These are phyloP conservation scores for Paragyromitra xinjiangensis DNA, from an alignment of 495 filamentous ascomycete species.

Conservation along the genomic window DNA sequence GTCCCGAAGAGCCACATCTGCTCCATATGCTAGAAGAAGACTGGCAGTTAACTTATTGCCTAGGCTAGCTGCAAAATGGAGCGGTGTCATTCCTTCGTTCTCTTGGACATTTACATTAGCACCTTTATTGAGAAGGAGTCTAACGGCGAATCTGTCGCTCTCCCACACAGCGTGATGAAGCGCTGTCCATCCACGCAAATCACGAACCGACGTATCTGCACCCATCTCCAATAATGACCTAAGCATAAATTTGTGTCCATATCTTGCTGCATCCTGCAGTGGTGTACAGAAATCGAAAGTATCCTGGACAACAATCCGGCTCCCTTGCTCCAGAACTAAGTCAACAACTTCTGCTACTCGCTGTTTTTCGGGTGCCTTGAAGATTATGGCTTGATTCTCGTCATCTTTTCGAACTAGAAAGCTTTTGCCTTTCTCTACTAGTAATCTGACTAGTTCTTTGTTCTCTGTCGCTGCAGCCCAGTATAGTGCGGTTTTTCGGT, in stretches of 20 bases:
- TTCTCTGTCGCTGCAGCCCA: slow-evolving; percentile 13
- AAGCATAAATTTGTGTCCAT: not conserved
- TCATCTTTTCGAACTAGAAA: not conserved
- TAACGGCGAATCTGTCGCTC: not conserved
- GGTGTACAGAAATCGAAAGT: slow-evolving; percentile 10
- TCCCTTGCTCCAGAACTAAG: not conserved
- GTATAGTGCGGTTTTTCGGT: slow-evolving; percentile 13
- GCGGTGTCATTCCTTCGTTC: not conserved
- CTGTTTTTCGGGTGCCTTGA: not conserved
- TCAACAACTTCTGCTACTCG: not conserved
- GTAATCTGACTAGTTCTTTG: not conserved
- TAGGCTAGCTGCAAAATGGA: slow-evolving; percentile 8
- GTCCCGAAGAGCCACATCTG: not conserved
- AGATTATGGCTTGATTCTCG: not conserved
- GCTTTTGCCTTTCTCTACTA: not conserved
- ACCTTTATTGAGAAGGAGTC: not conserved
- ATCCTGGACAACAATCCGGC: slow-evolving; percentile 1
- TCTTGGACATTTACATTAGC: not conserved
- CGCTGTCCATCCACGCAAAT: slow-evolving; percentile 18
- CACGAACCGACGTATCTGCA: not conserved
- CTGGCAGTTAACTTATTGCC: not conserved
- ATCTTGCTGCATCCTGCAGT: slow-evolving; percentile 22
- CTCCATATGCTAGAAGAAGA: slow-evolving; percentile 5
- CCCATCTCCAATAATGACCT: not conserved
- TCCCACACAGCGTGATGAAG: slow-evolving; percentile 12